A percentile compares a stretch with the other conserved stretches of the same genome.
phyloP scores from a whole-genome alignment of 169 alveolate species.

The Sarcocystis neurona region DNA sequence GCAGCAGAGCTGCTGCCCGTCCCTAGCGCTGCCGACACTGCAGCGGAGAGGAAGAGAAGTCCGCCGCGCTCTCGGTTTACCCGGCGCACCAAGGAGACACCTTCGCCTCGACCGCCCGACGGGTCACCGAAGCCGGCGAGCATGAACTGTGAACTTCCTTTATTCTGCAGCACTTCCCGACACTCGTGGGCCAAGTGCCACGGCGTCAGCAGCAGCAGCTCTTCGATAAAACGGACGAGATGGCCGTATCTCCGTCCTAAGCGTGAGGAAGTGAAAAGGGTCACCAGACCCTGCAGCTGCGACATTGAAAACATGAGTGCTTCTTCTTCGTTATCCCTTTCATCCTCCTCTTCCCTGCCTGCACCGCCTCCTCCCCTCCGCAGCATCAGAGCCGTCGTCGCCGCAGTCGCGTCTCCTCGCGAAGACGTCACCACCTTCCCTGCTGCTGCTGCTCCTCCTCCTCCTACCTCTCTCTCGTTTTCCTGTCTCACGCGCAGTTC shows the following conservation, averaged over 20 bases:
- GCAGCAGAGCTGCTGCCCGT: too few relatives aligned
- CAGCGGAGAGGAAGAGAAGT: conserved; percentile 6
- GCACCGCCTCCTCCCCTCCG: too few relatives aligned
- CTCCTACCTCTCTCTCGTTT: too few relatives aligned
- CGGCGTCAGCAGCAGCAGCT: conserved; percentile 79
- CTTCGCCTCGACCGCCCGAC: conserved; percentile 88
- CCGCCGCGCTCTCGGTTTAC: conserved; percentile 23
- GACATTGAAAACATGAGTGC: too few relatives aligned
- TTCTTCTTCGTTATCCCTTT: too few relatives aligned
- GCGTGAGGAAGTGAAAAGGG: conserved; percentile 1
- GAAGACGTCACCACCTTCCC: not conserved
- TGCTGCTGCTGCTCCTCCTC: too few relatives aligned
- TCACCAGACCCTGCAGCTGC: not conserved
- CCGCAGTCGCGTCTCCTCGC: not conserved
- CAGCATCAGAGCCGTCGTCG: too few relatives aligned
- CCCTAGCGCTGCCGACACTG: too few relatives aligned
- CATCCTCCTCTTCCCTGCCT: too few relatives aligned
- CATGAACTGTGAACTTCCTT: conserved; percentile 82
- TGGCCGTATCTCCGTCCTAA: conserved; percentile 54
- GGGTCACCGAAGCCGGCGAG: conserved; percentile 85
- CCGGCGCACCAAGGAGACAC: conserved; percentile 73
- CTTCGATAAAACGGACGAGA: conserved; percentile 78
- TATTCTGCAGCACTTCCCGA: conserved; percentile 77
- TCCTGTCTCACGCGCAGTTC: not conserved
- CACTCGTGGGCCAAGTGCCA: conserved; percentile 85